phyloP scores from a whole-genome alignment of 1,284 basidiomycete species.

The Austroboletus rostrupii region DNA sequence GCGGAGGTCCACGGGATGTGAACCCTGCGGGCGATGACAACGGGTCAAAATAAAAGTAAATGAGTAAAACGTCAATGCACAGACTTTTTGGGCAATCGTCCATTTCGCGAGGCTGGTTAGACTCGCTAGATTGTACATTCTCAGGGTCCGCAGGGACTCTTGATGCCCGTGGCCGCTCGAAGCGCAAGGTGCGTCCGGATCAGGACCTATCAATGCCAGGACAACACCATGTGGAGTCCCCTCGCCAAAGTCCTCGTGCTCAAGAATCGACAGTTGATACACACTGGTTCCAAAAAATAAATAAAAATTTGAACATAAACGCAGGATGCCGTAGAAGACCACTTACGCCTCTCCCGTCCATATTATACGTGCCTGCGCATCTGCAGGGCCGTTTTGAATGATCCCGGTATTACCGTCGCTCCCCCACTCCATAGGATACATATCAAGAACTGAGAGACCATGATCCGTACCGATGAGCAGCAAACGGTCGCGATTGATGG shows the following conservation, averaged over 20 bases:
- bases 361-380: slow-evolving; percentile 60
- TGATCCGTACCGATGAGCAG: slow-evolving; percentile 72
- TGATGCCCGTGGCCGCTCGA: slow-evolving; percentile 40
- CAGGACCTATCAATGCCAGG: slow-evolving; percentile 64
- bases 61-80: slow-evolving; percentile 6
- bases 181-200: slow-evolving; percentile 40
- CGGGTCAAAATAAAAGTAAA: slow-evolving; percentile 7
- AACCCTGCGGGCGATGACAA: slow-evolving; percentile 39
- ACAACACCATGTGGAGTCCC: slow-evolving; percentile 69
- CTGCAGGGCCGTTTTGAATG: slow-evolving; percentile 56
- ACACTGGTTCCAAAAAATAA: slow-evolving; percentile 42
- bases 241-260: slow-evolving; percentile 57
- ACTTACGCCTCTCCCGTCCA: slow-evolving; percentile 75
- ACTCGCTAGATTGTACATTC: slow-evolving; percentile 79
- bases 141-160: slow-evolving; percentile 52
- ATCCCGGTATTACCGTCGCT: slow-evolving; percentile 36
- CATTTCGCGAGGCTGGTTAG: slow-evolving; percentile 70
- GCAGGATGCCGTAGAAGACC: neutral
- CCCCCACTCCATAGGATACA: slow-evolving; percentile 65
- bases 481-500: slow-evolving; percentile 57
- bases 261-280: slow-evolving; percentile 69
- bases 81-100: slow-evolving; percentile 62
- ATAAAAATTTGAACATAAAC: slow-evolving; percentile 3
- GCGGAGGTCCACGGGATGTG: slow-evolving; percentile 57
- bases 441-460: slow-evolving; percentile 73